Conservation (phyloP, 805 yeast genomes). For the Candida oleophila region DNA sequence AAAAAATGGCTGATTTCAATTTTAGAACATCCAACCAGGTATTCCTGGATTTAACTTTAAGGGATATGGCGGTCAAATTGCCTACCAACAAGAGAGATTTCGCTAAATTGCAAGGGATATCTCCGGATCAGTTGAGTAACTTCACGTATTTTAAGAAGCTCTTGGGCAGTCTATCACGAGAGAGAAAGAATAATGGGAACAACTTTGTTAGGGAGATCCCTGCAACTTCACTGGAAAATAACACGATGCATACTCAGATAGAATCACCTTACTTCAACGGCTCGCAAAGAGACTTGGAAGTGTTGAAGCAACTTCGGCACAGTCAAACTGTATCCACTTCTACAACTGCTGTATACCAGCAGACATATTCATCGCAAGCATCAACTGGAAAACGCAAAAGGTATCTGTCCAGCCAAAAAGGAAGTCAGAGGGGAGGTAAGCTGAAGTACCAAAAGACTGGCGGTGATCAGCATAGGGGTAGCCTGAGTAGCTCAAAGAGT, state of each 20-base stretch:
- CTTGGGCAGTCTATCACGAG: constrained; percentile 30
- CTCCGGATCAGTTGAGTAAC: constrained; percentile 26
- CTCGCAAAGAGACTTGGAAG: constrained; percentile 2
- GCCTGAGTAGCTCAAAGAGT: not conserved
- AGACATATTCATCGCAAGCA: not conserved
- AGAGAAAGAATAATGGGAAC: constrained; percentile 22
- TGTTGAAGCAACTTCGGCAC: constrained; percentile 1
- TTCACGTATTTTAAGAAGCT: constrained; percentile 40
- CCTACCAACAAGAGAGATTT: constrained; percentile 53
- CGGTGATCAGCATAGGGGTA: not conserved
- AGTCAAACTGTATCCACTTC: not conserved
- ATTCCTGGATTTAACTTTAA: constrained; percentile 35
- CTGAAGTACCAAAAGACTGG: not conserved
- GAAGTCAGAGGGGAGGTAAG: not conserved
- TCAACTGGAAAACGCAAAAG: not conserved
- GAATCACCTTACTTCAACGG: constrained; percentile 7
- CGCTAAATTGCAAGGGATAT: constrained; percentile 35
- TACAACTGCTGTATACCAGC: not conserved
- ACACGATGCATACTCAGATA: not conserved
- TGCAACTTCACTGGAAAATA: constrained; percentile 1
- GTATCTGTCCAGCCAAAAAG: not conserved
- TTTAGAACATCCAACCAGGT: constrained; percentile 19
- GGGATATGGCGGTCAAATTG: constrained; percentile 53
- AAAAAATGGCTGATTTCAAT: constrained; percentile 40
- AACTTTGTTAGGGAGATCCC: constrained; percentile 1